These are phyloP conservation scores for Chaetomium globosum DNA, from an alignment of 2,329 filamentous ascomycete species.

Conservation along the genomic window DNA sequence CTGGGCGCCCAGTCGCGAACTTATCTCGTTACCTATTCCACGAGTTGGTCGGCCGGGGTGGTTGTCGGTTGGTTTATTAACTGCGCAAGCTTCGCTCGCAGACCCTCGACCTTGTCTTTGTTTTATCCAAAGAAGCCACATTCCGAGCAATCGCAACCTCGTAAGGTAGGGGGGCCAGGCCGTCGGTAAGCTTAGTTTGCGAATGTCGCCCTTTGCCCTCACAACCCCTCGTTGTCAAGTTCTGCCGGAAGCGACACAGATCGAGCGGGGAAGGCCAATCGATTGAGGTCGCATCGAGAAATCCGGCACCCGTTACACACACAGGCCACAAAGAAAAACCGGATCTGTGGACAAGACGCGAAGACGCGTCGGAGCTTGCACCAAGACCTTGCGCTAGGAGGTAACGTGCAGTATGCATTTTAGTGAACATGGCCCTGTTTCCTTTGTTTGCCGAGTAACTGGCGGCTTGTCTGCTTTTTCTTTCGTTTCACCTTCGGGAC, in stretches of 20 bases:
- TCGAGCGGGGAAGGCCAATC: constrained; percentile 18
- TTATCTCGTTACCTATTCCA: too few species aligned
- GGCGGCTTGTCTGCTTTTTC: background rate
- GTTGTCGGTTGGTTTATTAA: background rate
- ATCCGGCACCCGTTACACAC: constrained; percentile 22
- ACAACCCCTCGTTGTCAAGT: background rate
- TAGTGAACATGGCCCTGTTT: constrained; percentile 21
- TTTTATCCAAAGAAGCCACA: background rate
- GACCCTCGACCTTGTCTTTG: background rate
- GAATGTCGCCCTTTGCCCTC: background rate
- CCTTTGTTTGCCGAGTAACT: constrained; percentile 10
- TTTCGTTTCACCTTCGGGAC: constrained; percentile 20
- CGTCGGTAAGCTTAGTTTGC: background rate
- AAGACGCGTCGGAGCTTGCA: constrained; percentile 14
- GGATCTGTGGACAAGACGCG: constrained; percentile 19
- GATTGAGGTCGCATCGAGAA: constrained; percentile 4
- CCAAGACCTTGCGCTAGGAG: background rate
- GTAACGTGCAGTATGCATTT: constrained; percentile 23
- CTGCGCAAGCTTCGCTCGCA: background rate
- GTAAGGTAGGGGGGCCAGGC: background rate
- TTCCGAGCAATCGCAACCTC: background rate
- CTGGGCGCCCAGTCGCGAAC: too few species aligned
- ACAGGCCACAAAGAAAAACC: constrained; percentile 15
- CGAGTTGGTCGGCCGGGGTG: background rate
- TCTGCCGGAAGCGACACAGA: constrained; percentile 15